A percentile compares a stretch with the other conserved stretches of the same genome.
Conservation (phyloP, 352 stramenopile species). For the Globisporangium takayamanum region DNA sequence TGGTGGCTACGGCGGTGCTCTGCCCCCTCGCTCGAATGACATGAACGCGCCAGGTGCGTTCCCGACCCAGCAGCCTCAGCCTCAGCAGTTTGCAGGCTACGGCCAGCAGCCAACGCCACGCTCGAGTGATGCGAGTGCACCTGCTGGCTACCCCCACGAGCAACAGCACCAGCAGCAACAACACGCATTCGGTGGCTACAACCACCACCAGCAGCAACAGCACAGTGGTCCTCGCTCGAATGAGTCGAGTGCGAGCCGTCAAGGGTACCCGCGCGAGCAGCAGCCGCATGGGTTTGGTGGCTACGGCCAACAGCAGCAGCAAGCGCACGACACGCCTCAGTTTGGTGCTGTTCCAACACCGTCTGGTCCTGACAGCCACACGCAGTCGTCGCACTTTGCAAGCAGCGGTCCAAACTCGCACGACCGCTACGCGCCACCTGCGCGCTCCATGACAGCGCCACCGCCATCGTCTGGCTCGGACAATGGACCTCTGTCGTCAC, state of each 20-base stretch:
- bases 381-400: background rate
- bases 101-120: constrained; percentile 8
- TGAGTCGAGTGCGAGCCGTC: constrained; percentile 9
- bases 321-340: constrained; percentile 1
- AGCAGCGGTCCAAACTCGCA: constrained; percentile 6
- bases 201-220: background rate
- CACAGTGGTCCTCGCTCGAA: constrained; percentile 12
- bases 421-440: constrained; percentile 1
- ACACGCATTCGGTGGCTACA: constrained; percentile 4
- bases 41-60: constrained; percentile 15
- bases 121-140: constrained; percentile 4
- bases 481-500: constrained; percentile 5
- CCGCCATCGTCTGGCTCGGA: constrained; percentile 3
- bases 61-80: constrained; percentile 9
- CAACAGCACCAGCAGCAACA: constrained; percentile 3
- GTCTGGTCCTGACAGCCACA: constrained; percentile 17
- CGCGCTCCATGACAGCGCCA: constrained; percentile 9
- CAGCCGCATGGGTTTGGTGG: background rate
- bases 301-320: constrained; percentile 6
- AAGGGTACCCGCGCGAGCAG: background rate
- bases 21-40: constrained; percentile 18
- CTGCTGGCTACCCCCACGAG: constrained; percentile 1
- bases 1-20: constrained; percentile 1
- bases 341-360: background rate
- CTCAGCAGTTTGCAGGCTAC: background rate